A percentile compares a stretch with the other conserved stretches of the same genome.
These are phyloP conservation scores for Babjeviella inositovora DNA, from an alignment of 805 yeast genomes.

Conservation along the genomic window DNA sequence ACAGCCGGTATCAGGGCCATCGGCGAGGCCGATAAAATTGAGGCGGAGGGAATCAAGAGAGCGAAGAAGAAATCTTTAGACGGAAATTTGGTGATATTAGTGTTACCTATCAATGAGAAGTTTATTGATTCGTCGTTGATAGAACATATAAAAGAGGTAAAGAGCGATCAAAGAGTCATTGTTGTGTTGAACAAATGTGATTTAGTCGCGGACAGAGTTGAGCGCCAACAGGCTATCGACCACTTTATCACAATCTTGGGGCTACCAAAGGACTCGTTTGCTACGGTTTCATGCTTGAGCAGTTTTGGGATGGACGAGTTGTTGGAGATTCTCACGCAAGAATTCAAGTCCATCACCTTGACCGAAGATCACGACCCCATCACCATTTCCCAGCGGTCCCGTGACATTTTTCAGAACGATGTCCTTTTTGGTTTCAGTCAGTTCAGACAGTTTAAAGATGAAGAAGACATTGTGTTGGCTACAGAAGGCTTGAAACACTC, in stretches of 20 bases:
- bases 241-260: conserved; percentile 4
- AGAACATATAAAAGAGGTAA: conserved; percentile 15
- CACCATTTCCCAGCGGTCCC: conserved; percentile 57
- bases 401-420: conserved; percentile 60
- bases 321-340: conserved; percentile 17
- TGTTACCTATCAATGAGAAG: conserved; percentile 30
- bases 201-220: conserved; percentile 2
- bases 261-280: conserved; percentile 5
- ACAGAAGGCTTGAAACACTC: conserved; percentile 61
- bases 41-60: conserved; percentile 65
- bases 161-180: conserved; percentile 7
- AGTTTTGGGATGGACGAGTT: conserved; percentile 40
- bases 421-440: conserved; percentile 63
- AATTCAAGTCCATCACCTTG: conserved; percentile 31
- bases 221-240: too few relatives aligned
- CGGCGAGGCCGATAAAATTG: conserved; percentile 37
- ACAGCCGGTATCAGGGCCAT: conserved; percentile 76
- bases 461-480: conserved; percentile 66
- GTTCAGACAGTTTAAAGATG: conserved; percentile 29
- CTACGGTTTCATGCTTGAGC: conserved; percentile 41
- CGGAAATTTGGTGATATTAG: conserved; percentile 57
- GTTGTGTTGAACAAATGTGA: conserved; percentile 14
- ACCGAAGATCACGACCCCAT: conserved; percentile 47
- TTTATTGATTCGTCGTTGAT: conserved; percentile 17
- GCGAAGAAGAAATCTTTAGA: conserved; percentile 44